Evolutionary conservation across 2,329 filamentous ascomycete species (phyloP).

Genomic region (Juglanconis sp.): DNA sequence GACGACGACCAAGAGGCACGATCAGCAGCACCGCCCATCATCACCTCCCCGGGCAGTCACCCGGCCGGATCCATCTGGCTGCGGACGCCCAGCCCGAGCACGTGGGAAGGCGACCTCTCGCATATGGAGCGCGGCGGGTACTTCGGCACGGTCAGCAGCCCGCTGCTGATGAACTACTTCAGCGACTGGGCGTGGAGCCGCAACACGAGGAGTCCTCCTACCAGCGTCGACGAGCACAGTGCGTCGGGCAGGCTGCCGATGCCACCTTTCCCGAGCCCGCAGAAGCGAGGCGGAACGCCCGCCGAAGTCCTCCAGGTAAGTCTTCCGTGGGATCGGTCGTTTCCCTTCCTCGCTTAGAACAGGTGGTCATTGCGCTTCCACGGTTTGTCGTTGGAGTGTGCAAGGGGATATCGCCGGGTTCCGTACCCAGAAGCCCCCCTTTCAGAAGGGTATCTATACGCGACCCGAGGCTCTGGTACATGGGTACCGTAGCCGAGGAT

Average conservation of each 20-base stretch:
- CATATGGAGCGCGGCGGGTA: conserved; percentile 2
- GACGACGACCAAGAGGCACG: neutral
- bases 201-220: neutral
- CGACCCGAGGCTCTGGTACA: conserved; percentile 10
- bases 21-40: neutral
- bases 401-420: conserved; percentile 8
- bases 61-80: neutral
- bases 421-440: neutral
- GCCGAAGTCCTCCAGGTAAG: neutral
- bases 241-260: neutral
- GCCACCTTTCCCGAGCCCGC: neutral
- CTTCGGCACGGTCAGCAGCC: conserved; percentile 6
- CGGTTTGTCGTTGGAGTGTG: neutral
- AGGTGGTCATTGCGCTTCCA: neutral
- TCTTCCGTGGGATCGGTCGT: neutral
- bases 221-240: neutral
- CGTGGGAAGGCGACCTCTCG: neutral
- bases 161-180: conserved; percentile 5
- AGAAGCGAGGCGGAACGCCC: neutral
- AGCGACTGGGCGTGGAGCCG: neutral
- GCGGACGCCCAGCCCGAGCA: neutral
- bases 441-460: neutral
- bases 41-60: too few species aligned
- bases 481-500: conserved; percentile 13
- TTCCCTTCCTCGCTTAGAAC: neutral